These are phyloP conservation scores for Fonsecaea monophora DNA, from an alignment of 2,329 filamentous ascomycete species.

Conservation along the genomic window DNA sequence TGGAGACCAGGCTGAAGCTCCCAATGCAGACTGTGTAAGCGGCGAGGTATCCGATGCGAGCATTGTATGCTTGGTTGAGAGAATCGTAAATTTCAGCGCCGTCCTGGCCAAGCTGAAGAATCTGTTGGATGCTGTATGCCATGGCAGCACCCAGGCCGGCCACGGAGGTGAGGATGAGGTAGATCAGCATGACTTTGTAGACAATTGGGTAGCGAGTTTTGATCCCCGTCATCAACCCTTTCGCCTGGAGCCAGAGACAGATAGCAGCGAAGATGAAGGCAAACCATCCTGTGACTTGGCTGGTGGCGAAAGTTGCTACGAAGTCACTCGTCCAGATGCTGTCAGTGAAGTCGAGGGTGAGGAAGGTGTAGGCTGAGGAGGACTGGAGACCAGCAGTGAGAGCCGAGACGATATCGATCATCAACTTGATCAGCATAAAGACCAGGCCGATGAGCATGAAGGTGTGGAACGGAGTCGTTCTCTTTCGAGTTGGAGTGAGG, in stretches of 20 bases:
- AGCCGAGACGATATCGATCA: constrained; percentile 29
- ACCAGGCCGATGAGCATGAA: constrained; percentile 30
- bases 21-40: constrained; percentile 30
- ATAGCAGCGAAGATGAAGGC: constrained; percentile 30
- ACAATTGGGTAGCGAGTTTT: constrained; percentile 14
- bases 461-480: constrained; percentile 33
- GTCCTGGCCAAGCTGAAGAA: constrained; percentile 15
- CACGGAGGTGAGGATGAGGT: constrained; percentile 25
- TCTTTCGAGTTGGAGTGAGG: constrained; percentile 32
- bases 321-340: constrained; percentile 30
- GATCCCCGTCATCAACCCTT: constrained; percentile 31
- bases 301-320: constrained; percentile 20
- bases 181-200: constrained; percentile 27
- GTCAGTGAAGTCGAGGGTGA: constrained; percentile 28
- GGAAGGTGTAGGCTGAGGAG: constrained; percentile 27
- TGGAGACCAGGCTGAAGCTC: constrained; percentile 31
- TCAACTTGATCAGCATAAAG: constrained; percentile 31
- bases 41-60: constrained; percentile 24
- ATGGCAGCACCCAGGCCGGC: constrained; percentile 20
- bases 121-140: constrained; percentile 28
- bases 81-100: not conserved
- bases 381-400: constrained; percentile 29
- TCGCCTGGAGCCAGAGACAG: constrained; percentile 35
- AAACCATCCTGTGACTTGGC: constrained; percentile 24
- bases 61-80: not conserved